Evolutionary conservation across 2,329 filamentous ascomycete species (phyloP), one percentile per base, ranked within the genome.

Genomic region (Colletotrichum costaricense): DNA sequence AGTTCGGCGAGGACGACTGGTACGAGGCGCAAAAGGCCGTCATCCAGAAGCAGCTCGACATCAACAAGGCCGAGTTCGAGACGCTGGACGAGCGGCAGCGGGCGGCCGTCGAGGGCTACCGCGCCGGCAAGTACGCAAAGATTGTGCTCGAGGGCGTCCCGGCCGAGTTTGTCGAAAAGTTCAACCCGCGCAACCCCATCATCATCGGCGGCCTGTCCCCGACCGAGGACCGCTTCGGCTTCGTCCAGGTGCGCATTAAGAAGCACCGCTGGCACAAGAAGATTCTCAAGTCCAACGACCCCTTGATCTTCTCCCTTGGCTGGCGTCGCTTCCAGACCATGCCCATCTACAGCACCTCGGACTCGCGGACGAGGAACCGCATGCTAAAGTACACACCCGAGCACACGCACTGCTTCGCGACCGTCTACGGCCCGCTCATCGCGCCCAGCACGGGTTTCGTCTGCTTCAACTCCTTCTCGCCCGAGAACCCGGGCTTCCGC

Each of bases 331-430:
- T 99, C 87, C 97, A 98, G 84, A 93, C 93, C 6, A 87, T 97
- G 77, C 96, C 96, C 22, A 92, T 98, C 73, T 99, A 98, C 89
- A 97, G 93, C 84, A 98, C 97, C 70, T 97, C 94, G 28, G 97
- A 98, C 83, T 97, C 94, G 74, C 91, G 97, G 77, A 97, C 94
- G 30, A 90, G 97, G 75, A 98, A 98, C 84, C 92, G 97, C 70
- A 98, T 99, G 96, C 90, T 99, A 75, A 99, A 99, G 84, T 99
- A 99, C 84, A 98, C 96, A 0, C 97, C 97, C 0, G 97, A 99
- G 86, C 97, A 99, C 81, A 98, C 98, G 95, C 97, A 98, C 85
- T 99, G 97, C 85, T 97, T 97, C 81, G 97, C 91, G 54, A 98
- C 95, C 63, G 95, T 98, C 83, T 98, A 97, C 80, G 97, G 95